Evolutionary conservation across 169 alveolate species (phyloP).

Genomic region (Plasmodium sp.): DNA sequence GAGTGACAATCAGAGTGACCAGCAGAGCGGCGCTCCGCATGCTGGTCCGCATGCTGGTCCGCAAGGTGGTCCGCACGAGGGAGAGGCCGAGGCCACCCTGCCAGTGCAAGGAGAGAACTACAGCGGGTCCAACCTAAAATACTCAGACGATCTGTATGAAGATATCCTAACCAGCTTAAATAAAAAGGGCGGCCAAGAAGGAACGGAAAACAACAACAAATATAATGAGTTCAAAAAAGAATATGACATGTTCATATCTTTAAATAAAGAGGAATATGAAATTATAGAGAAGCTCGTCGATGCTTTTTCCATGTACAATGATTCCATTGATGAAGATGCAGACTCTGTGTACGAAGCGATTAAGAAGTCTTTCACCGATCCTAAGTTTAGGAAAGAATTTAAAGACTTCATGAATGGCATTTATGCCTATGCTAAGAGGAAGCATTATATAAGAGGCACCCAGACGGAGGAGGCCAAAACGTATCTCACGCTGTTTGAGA

Average conservation of each 20-base stretch:
- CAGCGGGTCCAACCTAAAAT: not conserved
- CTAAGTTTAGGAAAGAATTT: not conserved
- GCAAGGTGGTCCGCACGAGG: not conserved
- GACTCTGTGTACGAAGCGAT: slow-evolving; percentile 13
- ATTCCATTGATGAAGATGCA: not conserved
- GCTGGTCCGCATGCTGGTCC: not conserved
- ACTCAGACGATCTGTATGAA: not conserved
- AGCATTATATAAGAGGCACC: not conserved
- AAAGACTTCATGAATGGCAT: not conserved
- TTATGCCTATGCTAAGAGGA: not conserved
- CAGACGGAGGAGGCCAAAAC: not conserved
- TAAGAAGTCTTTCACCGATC: slow-evolving; percentile 20
- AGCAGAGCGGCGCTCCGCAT: not conserved
- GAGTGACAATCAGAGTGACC: no score
- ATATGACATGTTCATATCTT: slow-evolving; percentile 1
- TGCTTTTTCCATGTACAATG: not conserved
- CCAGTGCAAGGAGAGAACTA: not conserved
- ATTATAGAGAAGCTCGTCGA: slow-evolving; percentile 2
- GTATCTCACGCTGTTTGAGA: slow-evolving; percentile 3
- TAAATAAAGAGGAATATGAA: slow-evolving; percentile 18
- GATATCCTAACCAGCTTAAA: not conserved
- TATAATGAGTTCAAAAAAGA: slow-evolving; percentile 21
- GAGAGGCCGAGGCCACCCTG: not conserved
- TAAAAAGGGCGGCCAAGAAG: not conserved
- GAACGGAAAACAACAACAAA: not conserved